Evolutionary conservation across 257 asterid species (phyloP), one percentile per base, ranked within the genome.

Genomic region (Solanum appendiculatum): DNA sequence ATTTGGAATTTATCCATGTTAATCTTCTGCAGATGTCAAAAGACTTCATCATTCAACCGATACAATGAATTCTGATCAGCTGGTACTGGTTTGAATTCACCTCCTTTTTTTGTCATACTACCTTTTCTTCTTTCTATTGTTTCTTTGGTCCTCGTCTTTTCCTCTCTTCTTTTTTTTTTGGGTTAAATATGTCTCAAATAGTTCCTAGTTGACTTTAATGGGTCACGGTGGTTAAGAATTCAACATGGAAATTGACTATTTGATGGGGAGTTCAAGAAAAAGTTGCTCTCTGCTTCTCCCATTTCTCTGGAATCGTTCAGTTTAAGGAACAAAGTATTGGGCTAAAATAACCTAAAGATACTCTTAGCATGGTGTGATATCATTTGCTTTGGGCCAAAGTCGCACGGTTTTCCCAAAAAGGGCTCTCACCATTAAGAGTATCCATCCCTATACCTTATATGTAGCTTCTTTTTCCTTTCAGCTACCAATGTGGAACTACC

Each of bases 11-110:
- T 73, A 87, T 14, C 83, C 84, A 48, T 80, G 60, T n/a, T 89
- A 86, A 86, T 86, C 85, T 37, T 87, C 33, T 89, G 90, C 94
- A 96, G 98, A 92, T 87, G 86, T 92, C 39, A 39, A 44, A 86
- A 87, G 90, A 84, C 86, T 89, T 69, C 89, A 84, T 51, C 82
- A 87, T 15, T 54, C 90, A 36, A 87, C 89, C 68, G 87, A 69
- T 31, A 54, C 87, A 84, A 63, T 87, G 87, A 74, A 94, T 51
- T 88, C 88, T 58, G 89, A 87, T 73, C 86, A 83, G 98, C 94
- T 93, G 91, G 64, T 84, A 14, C 68, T 48, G 88, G 74, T 31
- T 51, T 82, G 56, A 64, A 37, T 14, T 51, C 7, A 72, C 82
- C 66, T 68, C 82, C 78, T 20, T 20, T 40, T 16, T 27, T 85